phyloP scores from a whole-genome alignment of 306 rosid species.

The Malus orientalis region DNA sequence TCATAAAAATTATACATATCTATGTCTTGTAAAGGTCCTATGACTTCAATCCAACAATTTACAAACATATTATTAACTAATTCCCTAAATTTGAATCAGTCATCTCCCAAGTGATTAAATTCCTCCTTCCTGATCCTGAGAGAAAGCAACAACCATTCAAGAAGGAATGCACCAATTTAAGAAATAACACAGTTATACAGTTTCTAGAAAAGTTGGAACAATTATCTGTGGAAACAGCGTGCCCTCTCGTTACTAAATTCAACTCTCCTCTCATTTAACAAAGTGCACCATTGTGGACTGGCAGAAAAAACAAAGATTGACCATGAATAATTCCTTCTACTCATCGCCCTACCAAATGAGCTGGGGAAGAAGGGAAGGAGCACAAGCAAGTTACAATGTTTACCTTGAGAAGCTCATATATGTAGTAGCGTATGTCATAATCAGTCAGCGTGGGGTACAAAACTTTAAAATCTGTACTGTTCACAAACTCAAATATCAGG shows the following conservation, averaged over 20 bases:
- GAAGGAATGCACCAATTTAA: neutral
- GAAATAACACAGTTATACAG: neutral
- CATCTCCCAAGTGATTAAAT: neutral
- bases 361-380: constrained; percentile 4
- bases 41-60: neutral
- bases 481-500: constrained; percentile 82
- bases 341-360: neutral
- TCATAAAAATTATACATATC: neutral
- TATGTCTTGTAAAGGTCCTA: neutral
- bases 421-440: constrained; percentile 88
- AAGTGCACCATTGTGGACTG: neutral
- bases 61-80: neutral
- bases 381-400: constrained; percentile 6
- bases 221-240: neutral
- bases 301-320: neutral
- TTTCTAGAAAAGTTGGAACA: neutral
- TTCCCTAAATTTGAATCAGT: neutral
- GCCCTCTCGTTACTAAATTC: neutral
- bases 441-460: constrained; percentile 81
- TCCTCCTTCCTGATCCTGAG: neutral
- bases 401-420: constrained; percentile 93
- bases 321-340: neutral
- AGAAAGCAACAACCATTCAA: neutral
- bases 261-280: neutral
- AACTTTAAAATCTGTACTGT: constrained; percentile 87